Evolutionary conservation across 495 filamentous ascomycete genomes (phyloP).

Genomic region (Rostrohypoxylon terebratum): DNA sequence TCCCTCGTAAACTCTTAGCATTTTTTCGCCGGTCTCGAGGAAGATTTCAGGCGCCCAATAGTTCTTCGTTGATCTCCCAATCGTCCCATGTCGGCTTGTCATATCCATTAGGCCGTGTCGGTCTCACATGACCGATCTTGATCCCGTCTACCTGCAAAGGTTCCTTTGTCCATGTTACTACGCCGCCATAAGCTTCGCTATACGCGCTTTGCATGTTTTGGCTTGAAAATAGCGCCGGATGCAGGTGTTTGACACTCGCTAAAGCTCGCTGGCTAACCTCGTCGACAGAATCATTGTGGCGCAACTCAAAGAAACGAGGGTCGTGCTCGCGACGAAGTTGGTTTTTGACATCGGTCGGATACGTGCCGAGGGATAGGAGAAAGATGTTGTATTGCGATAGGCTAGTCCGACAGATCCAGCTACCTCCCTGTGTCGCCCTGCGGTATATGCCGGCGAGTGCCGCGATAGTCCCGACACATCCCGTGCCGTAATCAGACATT

Average conservation of each 20-base stretch:
- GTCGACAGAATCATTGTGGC: conserved; percentile 78
- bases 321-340: conserved; percentile 66
- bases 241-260: conserved; percentile 66
- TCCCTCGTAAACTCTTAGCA: conserved; percentile 22
- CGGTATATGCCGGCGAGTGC: conserved; percentile 72
- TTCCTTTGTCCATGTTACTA: conserved; percentile 64
- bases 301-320: conserved; percentile 63
- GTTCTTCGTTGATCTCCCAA: conserved; percentile 58
- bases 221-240: conserved; percentile 64
- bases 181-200: conserved; percentile 61
- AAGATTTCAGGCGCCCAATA: conserved; percentile 47
- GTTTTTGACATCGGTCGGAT: conserved; percentile 67
- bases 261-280: conserved; percentile 75
- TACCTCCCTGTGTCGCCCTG: conserved; percentile 71
- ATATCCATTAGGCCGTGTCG: conserved; percentile 68
- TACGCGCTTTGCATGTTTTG: conserved; percentile 59
- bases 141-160: conserved; percentile 64
- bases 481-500: conserved; percentile 84
- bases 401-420: conserved; percentile 70
- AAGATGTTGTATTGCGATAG: conserved; percentile 67
- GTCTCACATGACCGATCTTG: conserved; percentile 64
- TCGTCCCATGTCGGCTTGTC: conserved; percentile 65
- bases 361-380: conserved; percentile 71
- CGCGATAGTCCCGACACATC: conserved; percentile 71
- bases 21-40: not conserved